These are phyloP conservation scores for Candida neerlandica DNA, from an alignment of 1,139 yeast genomes.

Conservation along the genomic window DNA sequence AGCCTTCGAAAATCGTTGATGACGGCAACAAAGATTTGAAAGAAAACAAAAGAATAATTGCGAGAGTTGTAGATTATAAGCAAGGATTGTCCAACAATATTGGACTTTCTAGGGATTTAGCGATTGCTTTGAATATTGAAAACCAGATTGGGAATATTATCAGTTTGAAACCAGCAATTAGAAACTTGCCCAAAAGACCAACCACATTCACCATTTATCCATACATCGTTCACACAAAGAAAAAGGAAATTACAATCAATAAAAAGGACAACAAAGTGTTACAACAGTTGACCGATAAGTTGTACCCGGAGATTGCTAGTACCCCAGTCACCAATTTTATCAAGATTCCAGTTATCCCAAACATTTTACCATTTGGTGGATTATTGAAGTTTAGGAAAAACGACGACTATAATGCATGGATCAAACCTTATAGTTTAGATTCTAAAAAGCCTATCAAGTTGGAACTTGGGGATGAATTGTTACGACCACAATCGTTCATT, in stretches of 20 bases:
- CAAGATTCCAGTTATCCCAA: slow-evolving; percentile 52
- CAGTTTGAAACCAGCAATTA: slow-evolving; percentile 52
- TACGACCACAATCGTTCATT: slow-evolving; percentile 54
- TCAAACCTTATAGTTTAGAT: slow-evolving; percentile 31
- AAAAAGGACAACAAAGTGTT: slow-evolving; percentile 27
- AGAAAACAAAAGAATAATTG: slow-evolving; percentile 54
- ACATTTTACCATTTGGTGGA: slow-evolving; percentile 63
- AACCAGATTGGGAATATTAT: slow-evolving; percentile 56
- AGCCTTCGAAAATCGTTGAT: slow-evolving; percentile 18
- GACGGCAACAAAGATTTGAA: slow-evolving; percentile 22
- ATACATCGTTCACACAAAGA: slow-evolving; percentile 48
- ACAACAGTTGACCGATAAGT: slow-evolving; percentile 19
- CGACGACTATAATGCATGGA: slow-evolving; percentile 49
- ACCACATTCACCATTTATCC: slow-evolving; percentile 55
- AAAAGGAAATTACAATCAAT: slow-evolving; percentile 14
- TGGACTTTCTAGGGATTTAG: slow-evolving; percentile 58
- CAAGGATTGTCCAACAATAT: slow-evolving; percentile 43
- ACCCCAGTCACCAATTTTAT: slow-evolving; percentile 49
- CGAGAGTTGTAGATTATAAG: slow-evolving; percentile 47
- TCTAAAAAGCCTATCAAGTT: slow-evolving; percentile 34
- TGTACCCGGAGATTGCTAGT: slow-evolving; percentile 15
- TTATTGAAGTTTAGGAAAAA: slow-evolving; percentile 53
- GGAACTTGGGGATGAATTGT: slow-evolving; percentile 56
- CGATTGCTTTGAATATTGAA: slow-evolving; percentile 60
- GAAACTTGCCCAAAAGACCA: slow-evolving; percentile 43